Base-by-base conservation (phyloP, 208 protist species). In the Acanthamoeba culbertsoni region DNA sequence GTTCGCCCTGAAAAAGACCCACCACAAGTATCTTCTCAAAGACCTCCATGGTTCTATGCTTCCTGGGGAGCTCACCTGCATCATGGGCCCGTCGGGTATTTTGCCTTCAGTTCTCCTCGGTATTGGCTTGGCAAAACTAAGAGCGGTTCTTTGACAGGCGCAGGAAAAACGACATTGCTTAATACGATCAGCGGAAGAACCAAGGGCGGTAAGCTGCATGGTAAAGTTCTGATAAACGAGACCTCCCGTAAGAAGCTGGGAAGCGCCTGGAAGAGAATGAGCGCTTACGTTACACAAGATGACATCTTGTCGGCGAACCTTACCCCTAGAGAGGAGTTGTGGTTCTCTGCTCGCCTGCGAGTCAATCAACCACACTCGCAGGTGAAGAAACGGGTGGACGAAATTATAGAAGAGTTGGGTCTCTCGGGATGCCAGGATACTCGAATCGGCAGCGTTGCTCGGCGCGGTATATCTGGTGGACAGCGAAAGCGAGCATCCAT, bases 401-500 rank as follows among this genome's bases (percentile, higher is more conserved):
- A 40, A 16, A 28, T 91, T 23, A 37, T 94, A 26, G 7, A 63
- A 33, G 31, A 84, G 33, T 75, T 95, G 46, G 59, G 90, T 23
- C 84, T 95, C 18, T n/a, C 7, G 45, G 18, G 20, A 7, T 75
- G 55, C 71, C 42, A 35, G n/a, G 20, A 73, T 28, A 94, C 92
- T 8, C 4, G 33, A 5, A 91, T 95, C 18, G 94, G 94, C 5
- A 82, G 33, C 28, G 45, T 59, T 26, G 46, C 42, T 68, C 0
- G 7, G 45, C 65, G 94, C 43, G 94, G 94, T 46, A 48, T 91
- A 5, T 91, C 84, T 6, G 84, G 84, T 51, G 95, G 95, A 8
- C 86, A 96, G 91, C 77, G 89, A 18, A 96, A 96, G 77, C 92
- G 95, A 2, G 92, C 94, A 1, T 93, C 92, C 75, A 95, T 96